Evolutionary conservation across 305 asterid genomes (phyloP), one percentile per base, ranked within the genome.

Genomic region (Fraxinus nigra): DNA sequence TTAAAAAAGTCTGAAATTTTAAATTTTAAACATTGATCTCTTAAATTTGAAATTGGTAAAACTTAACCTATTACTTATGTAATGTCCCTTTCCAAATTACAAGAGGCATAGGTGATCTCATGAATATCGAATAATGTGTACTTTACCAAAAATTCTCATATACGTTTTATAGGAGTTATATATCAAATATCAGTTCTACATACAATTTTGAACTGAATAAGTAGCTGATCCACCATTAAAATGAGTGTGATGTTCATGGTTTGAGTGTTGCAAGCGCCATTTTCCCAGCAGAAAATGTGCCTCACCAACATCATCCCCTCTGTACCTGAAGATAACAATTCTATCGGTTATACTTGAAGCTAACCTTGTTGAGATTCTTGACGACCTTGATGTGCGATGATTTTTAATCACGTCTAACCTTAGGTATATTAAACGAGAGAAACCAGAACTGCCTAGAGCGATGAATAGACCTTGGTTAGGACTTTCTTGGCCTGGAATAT

Each of bases 171-270:
- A 33, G 37, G 37, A 33, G 37, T 33, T 4, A 33, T 33, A 7
- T 33, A 33, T 33, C 6, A 33, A 33, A 33, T 33, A 33, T 33
- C 37, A 33, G 37, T 33, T 33, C 37, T 33, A 33, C 37, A 5
- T 4, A 34, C 40, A 37, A 37, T 37, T 87, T 59, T 51, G 90
- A 40, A 80, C 87, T 84, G 78, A 95, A 82, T 24, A 26, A 89
- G 78, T 51, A 95, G 85, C 2, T 97, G 93, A 86, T 95, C 95
- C 24, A 95, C 96, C 93, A 91, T 85, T 7, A 95, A 0, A 2
- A 92, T 84, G 67, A 95, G 89, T 2, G 97, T 90, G 2, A 94
- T 78, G 63, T 95, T 92, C 88, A 95, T 67, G 0, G 88, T 77
- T 10, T 77, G 73, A 1, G 96, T 85, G 40, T 84, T 88, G 10